Evolutionary conservation across 768 basidiomycete genomes (phyloP).

Genomic region (Gelatoporia subvermispora): DNA sequence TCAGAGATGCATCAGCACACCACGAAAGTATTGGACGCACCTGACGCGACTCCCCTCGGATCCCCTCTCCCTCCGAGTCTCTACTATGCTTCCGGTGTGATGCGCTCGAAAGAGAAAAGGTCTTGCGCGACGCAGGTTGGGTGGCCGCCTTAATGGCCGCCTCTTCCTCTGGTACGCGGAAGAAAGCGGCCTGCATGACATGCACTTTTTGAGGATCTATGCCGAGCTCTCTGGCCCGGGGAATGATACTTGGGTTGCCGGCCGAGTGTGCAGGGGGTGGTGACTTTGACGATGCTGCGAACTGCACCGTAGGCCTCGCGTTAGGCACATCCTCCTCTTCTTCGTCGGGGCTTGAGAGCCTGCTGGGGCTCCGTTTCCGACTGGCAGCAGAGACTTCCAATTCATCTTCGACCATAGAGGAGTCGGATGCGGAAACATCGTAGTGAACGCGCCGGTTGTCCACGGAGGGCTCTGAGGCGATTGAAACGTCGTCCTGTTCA

Average conservation of each 20-base stretch:
- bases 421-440: slow-evolving; percentile 19
- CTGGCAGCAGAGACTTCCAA: slow-evolving; percentile 1
- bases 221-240: slow-evolving; percentile 70
- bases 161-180: slow-evolving; percentile 71
- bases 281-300: background rate
- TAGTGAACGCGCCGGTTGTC: slow-evolving; percentile 25
- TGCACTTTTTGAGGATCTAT: slow-evolving; percentile 87
- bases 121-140: slow-evolving; percentile 26
- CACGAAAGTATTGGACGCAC: slow-evolving; percentile 35
- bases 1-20: background rate
- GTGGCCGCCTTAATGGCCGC: slow-evolving; percentile 56
- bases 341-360: background rate
- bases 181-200: slow-evolving; percentile 89
- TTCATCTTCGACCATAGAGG: slow-evolving; percentile 14
- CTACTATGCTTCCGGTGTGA: slow-evolving; percentile 69
- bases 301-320: background rate
- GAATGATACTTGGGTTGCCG: slow-evolving; percentile 48
- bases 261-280: background rate
- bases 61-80: slow-evolving; percentile 70
- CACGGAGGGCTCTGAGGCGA: slow-evolving; percentile 23
- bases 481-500: slow-evolving; percentile 39
- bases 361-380: background rate
- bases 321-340: slow-evolving; percentile 3
- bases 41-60: slow-evolving; percentile 52
- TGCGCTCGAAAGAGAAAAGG: slow-evolving; percentile 32